Conservation (phyloP, 164 flowering plant species). For the Saururus chinensis region DNA sequence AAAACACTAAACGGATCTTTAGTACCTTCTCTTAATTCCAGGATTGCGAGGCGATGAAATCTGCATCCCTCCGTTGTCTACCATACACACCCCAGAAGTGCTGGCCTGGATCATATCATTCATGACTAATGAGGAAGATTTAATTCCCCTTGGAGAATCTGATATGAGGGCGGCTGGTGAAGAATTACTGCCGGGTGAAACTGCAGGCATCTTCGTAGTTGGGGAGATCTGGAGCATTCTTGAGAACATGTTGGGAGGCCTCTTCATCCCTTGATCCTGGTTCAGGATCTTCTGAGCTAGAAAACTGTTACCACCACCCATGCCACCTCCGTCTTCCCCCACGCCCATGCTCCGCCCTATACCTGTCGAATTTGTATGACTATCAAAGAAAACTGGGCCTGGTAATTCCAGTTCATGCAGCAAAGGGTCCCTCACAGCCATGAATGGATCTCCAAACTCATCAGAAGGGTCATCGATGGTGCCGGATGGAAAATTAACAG, state of each 20-base stretch:
- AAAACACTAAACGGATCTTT: not conserved
- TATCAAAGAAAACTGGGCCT: conserved; percentile 17
- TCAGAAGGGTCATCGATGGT: conserved; percentile 10
- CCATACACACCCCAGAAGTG: conserved; percentile 17
- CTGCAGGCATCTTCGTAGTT: conserved; percentile 13
- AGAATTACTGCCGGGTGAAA: conserved; percentile 18
- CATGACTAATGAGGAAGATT: conserved; percentile 12
- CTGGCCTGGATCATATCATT: conserved; percentile 22
- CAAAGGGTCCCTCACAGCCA: conserved; percentile 39
- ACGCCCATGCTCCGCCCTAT: conserved; percentile 10
- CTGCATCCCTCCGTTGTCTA: conserved; percentile 40
- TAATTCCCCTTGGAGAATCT: conserved; percentile 19
- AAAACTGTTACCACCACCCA: not conserved
- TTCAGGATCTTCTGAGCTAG: conserved; percentile 4
- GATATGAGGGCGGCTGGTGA: conserved; percentile 13
- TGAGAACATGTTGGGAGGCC: conserved; percentile 10
- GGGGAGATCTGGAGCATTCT: conserved; percentile 81
- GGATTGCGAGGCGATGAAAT: conserved; percentile 76
- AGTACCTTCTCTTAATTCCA: conserved; percentile 69
- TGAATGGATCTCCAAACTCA: conserved; percentile 51
- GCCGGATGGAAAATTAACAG: conserved; percentile 7
- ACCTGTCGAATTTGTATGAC: conserved; percentile 5
- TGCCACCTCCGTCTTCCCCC: not conserved
- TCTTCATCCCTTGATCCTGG: conserved; percentile 1
- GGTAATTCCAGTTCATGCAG: conserved; percentile 30